Evolutionary conservation across 306 rosid species (phyloP).

Genomic region (Acacia crassicarpa): DNA sequence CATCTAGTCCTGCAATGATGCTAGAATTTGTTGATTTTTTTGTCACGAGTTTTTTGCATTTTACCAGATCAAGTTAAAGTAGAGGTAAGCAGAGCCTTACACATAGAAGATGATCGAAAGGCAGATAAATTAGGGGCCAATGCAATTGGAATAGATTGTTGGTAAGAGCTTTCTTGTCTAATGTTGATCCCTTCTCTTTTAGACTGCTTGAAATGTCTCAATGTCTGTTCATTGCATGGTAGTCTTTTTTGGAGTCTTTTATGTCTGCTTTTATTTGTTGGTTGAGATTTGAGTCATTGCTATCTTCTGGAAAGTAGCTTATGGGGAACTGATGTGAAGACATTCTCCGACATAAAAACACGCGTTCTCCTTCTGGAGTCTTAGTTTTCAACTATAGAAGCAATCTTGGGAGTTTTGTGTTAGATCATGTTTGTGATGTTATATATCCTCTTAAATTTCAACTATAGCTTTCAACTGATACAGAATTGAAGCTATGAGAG

Average conservation of each 20-base stretch:
- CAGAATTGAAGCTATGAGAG: background rate
- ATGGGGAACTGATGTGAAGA: constrained; percentile 84
- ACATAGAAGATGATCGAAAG: constrained; percentile 80
- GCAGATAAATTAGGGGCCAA: constrained; percentile 83
- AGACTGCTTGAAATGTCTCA: background rate
- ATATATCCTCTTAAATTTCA: background rate
- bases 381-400: constrained; percentile 5
- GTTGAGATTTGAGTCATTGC: background rate
- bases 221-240: constrained; percentile 6
- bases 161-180: constrained; percentile 50
- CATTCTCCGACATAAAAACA: constrained; percentile 56
- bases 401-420: background rate
- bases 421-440: background rate
- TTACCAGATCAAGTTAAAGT: constrained; percentile 64
- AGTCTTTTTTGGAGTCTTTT: background rate
- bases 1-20: constrained; percentile 2
- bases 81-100: constrained; percentile 71
- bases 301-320: constrained; percentile 46
- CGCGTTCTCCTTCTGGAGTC: constrained; percentile 45
- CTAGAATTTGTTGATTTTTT: background rate
- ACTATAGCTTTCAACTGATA: background rate
- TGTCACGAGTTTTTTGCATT: background rate
- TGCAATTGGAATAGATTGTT: constrained; percentile 81
- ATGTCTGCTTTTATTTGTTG: background rate
- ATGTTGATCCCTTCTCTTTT: constrained; percentile 11